Evolutionary conservation across 2,329 filamentous ascomycete genomes (phyloP), one percentile per base, ranked within the genome.

Genomic region (Colletotrichum caudatum): DNA sequence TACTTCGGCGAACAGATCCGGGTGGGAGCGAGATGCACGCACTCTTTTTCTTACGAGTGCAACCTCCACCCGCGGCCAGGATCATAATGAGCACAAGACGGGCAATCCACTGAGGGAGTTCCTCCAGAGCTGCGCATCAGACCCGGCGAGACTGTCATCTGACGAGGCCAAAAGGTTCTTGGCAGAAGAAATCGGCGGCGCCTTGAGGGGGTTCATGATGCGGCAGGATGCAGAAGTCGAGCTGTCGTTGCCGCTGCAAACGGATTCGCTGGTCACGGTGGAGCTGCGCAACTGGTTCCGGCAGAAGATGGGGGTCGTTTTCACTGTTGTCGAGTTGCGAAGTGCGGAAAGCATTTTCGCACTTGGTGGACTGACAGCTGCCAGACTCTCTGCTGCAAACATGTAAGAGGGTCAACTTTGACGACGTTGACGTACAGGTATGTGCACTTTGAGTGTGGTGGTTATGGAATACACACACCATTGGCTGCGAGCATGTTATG

Each of bases 251-350:
- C 60, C 33, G 56, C 8, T 71, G 75, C 39, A 53, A 39, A 33
- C 77, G 14, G 77, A 78, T 50, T 77, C 76, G 4, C 51, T 78
- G 16, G 71, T 77, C 0, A 75, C 67, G 1, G 59, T 78, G 6
- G 77, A 78, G 61, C 48, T 78, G 26, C 60, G 75, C 1, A 69
- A 64, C 3, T 78, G 77, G 77, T 72, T 74, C 46, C 64, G 65
- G 35, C 71, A 75, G 26, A 66, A 56, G 9, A 67, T 76, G 20
- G 74, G 72, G 1, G 67, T 78, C 3, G 35, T 41, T 12, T 48
- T 72, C 14, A 69, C 66, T 1, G 33, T 72, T 3, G 6, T 72
- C 6, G 69, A 72, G 46, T 23, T 72, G 54, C 46, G 60, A 37
- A 50, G n/a, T 18, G 69, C 69, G 48, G 46, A 59, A 11, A 72